A percentile compares a stretch with the other conserved stretches of the same genome.
phyloP scores from a whole-genome alignment of 805 yeast genomes.

The Lachancea lanzarotensis region DNA sequence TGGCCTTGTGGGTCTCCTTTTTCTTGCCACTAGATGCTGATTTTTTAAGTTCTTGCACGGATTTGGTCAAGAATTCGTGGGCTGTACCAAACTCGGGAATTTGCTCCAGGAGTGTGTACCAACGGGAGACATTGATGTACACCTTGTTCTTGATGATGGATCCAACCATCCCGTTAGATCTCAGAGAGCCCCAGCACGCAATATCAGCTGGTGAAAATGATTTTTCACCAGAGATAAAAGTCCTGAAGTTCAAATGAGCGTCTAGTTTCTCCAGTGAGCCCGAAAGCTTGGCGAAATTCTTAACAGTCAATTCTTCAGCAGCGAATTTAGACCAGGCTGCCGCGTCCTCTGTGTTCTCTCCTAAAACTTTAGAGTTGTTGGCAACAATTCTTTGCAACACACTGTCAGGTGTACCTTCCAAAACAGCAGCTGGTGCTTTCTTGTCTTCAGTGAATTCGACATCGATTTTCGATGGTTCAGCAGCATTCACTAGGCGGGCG shows the following conservation, averaged over 20 bases:
- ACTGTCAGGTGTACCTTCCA: constrained; percentile 40
- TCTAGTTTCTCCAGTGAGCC: constrained; percentile 75
- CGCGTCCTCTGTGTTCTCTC: constrained; percentile 32
- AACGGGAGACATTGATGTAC: constrained; percentile 82
- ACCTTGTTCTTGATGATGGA: constrained; percentile 80
- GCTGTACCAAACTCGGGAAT: constrained; percentile 63
- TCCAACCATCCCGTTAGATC: constrained; percentile 91
- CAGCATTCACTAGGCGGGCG: constrained; percentile 61
- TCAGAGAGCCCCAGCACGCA: constrained; percentile 86
- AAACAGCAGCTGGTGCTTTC: constrained; percentile 44
- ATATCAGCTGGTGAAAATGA: constrained; percentile 70
- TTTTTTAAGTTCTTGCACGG: constrained; percentile 69
- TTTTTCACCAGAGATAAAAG: constrained; percentile 62
- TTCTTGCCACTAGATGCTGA: constrained; percentile 57
- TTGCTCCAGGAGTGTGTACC: constrained; percentile 76
- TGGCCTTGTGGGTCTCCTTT: constrained; percentile 89
- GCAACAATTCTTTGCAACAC: constrained; percentile 47
- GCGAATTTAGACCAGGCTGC: constrained; percentile 64
- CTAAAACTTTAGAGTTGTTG: constrained; percentile 43
- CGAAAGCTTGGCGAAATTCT: constrained; percentile 83
- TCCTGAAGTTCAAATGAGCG: constrained; percentile 74
- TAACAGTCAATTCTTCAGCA: constrained; percentile 59
- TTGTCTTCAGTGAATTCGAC: constrained; percentile 70
- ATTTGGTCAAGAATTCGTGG: constrained; percentile 59
- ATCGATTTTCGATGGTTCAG: constrained; percentile 44